These are phyloP conservation scores for Priceomyces melissophilus DNA, from an alignment of 805 yeast genomes.

Conservation along the genomic window DNA sequence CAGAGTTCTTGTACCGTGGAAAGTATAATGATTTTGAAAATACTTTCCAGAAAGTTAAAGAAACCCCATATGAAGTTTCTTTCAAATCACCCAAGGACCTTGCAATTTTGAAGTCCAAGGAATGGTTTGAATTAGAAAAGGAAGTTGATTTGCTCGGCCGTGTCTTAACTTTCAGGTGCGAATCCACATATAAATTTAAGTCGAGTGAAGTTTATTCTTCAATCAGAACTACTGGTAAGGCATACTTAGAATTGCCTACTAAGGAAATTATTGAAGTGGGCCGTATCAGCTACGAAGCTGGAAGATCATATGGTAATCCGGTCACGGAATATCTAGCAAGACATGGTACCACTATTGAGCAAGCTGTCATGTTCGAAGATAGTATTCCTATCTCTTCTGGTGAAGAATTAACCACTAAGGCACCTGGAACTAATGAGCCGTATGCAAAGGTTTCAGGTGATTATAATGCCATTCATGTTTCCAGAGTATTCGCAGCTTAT, in stretches of 20 bases:
- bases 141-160: slow-evolving; percentile 70
- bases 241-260: slow-evolving; percentile 84
- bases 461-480: slow-evolving; percentile 96
- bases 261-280: slow-evolving; percentile 86
- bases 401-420: slow-evolving; percentile 61
- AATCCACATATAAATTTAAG: slow-evolving; percentile 80
- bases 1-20: slow-evolving; percentile 97
- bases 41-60: slow-evolving; percentile 85
- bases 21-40: slow-evolving; percentile 80
- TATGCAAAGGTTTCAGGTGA: slow-evolving; percentile 98
- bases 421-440: slow-evolving; percentile 95
- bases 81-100: slow-evolving; percentile 79
- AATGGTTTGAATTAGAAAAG: slow-evolving; percentile 89
- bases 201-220: slow-evolving; percentile 70
- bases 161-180: slow-evolving; percentile 83
- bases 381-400: slow-evolving; percentile 77
- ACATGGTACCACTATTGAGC: slow-evolving; percentile 91
- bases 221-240: slow-evolving; percentile 81
- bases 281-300: slow-evolving; percentile 81
- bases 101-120: slow-evolving; percentile 91
- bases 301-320: slow-evolving; percentile 94
- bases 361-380: slow-evolving; percentile 86
- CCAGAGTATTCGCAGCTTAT: slow-evolving; percentile 89
- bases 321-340: slow-evolving; percentile 90
- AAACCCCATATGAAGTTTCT: slow-evolving; percentile 79